These are phyloP conservation scores for Syzygium syzygioides DNA, from an alignment of 441 rosid genomes.

Conservation along the genomic window DNA sequence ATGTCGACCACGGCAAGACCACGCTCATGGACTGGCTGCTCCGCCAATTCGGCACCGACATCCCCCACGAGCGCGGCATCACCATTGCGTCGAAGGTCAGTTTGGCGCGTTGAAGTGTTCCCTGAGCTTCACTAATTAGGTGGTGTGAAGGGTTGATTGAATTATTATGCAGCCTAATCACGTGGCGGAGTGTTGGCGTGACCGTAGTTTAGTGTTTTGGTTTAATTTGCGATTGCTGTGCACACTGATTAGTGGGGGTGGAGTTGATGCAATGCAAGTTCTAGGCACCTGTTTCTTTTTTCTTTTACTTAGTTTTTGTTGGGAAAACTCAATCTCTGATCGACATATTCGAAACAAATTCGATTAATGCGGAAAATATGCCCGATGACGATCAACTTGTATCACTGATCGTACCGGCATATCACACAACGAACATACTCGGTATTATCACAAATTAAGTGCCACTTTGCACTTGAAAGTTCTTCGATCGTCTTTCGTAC, in stretches of 20 bases:
- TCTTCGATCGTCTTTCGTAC: no score
- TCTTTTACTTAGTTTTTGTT: no score
- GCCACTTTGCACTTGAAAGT: no score
- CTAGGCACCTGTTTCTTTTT: no score
- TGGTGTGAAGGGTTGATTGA: background rate
- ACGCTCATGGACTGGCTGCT: slow-evolving; percentile 94
- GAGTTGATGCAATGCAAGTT: no score
- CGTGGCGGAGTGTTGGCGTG: background rate
- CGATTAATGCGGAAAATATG: no score
- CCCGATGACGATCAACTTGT: no score
- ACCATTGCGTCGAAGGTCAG: slow-evolving; percentile 85
- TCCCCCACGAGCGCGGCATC: slow-evolving; percentile 92
- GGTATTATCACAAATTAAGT: no score
- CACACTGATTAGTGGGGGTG: background rate
- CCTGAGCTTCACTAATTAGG: background rate
- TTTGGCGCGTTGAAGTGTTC: background rate
- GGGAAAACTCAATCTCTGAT: no score
- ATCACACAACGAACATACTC: no score
- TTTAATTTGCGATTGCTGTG: background rate
- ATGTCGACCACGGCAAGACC: slow-evolving; percentile 96
- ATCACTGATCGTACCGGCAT: no score
- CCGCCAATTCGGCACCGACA: slow-evolving; percentile 93
- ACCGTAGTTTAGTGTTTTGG: background rate
- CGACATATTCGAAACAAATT: no score
- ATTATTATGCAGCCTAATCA: background rate